Conservation (phyloP, 176 grass and related monocot species). For the Oryza australiensis region DNA sequence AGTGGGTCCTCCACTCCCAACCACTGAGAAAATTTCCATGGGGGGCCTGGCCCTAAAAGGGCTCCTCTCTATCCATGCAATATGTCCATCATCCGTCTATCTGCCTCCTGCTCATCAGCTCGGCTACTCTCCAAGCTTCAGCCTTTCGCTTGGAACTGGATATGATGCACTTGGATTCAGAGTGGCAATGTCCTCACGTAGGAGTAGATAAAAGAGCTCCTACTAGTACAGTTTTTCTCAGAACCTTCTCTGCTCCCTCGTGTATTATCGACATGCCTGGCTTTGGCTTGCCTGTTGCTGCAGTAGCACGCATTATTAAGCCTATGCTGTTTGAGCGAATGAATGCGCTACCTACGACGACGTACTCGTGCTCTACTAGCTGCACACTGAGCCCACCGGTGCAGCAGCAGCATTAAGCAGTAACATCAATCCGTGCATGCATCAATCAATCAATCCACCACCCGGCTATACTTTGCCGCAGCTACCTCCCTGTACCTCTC, state of each 20-base stretch:
- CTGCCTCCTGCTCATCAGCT: neutral
- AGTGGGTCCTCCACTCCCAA: neutral
- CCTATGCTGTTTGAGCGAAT: conserved; percentile 4
- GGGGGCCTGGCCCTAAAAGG: conserved; percentile 10
- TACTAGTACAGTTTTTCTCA: neutral
- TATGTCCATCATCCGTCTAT: conserved; percentile 20
- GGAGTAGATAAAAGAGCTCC: neutral
- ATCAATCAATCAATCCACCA: conserved; percentile 27
- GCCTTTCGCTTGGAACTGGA: neutral
- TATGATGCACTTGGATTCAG: neutral
- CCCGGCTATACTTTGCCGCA: conserved; percentile 34
- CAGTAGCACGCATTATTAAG: neutral
- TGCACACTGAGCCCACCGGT: neutral
- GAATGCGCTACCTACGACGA: neutral
- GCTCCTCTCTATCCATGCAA: conserved; percentile 20
- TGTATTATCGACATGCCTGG: neutral
- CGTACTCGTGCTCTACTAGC: neutral
- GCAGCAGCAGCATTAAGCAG: conserved; percentile 13
- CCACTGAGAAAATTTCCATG: neutral
- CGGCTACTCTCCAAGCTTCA: neutral
- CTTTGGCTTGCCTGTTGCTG: neutral
- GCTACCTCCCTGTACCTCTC: conserved; percentile 4
- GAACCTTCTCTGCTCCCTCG: conserved; percentile 31
- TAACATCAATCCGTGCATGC: conserved; percentile 4
- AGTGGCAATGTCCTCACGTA: neutral